Conservation (phyloP, 75 land plant genomes). For the Picea sitchensis region DNA sequence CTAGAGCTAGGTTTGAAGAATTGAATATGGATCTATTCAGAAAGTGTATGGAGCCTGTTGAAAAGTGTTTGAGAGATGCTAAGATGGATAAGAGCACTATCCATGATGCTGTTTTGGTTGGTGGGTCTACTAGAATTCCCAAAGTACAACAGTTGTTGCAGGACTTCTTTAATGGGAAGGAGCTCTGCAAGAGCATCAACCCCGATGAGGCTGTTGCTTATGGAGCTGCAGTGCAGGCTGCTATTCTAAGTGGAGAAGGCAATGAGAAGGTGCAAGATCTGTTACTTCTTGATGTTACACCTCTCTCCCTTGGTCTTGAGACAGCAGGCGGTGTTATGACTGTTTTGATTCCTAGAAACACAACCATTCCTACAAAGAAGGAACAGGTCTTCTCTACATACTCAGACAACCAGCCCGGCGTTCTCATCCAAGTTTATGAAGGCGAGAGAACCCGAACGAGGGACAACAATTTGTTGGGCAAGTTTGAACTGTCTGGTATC, state of each 20-base stretch:
- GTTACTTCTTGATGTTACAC: constrained; percentile 32
- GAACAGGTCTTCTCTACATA: constrained; percentile 32
- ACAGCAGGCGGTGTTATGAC: constrained; percentile 45
- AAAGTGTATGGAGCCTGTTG: constrained; percentile 57
- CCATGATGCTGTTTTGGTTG: constrained; percentile 34
- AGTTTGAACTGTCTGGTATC: constrained; percentile 40
- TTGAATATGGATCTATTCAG: constrained; percentile 47
- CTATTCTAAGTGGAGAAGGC: constrained; percentile 33
- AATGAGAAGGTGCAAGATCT: constrained; percentile 40
- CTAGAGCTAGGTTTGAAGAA: constrained; percentile 43
- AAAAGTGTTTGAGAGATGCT: constrained; percentile 45
- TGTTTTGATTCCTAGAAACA: constrained; percentile 23
- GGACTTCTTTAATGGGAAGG: constrained; percentile 40
- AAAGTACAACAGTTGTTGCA: constrained; percentile 36
- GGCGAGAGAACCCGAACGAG: constrained; percentile 26
- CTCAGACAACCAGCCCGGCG: constrained; percentile 35
- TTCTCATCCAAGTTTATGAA: constrained; percentile 27
- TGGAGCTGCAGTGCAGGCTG: constrained; percentile 39
- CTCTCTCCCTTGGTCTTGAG: constrained; percentile 41
- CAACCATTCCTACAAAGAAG: constrained; percentile 29
- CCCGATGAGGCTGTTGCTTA: constrained; percentile 33
- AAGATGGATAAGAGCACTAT: constrained; percentile 28
- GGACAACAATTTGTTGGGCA: constrained; percentile 42
- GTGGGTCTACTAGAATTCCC: constrained; percentile 39
- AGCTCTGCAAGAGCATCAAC: constrained; percentile 41